Conservation (phyloP, 148 eudicot genomes). For the Rhododendron henanense region DNA sequence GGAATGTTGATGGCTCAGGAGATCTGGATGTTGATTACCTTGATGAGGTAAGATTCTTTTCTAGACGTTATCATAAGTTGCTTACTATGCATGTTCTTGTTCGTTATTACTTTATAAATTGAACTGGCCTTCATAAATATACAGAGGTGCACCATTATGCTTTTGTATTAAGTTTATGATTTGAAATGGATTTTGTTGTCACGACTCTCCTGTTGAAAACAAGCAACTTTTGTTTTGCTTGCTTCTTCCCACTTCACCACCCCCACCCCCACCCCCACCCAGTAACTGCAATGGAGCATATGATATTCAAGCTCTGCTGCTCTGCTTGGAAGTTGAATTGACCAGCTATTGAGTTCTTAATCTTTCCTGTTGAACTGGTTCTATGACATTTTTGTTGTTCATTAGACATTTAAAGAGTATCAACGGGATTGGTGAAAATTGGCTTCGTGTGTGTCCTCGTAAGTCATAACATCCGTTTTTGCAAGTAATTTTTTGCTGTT, state of each 20-base stretch:
- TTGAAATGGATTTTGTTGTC: background rate
- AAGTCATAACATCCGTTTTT: background rate
- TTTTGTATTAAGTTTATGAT: background rate
- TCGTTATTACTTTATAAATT: background rate
- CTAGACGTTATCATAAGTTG: background rate
- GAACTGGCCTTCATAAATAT: background rate
- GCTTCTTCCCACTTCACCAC: background rate
- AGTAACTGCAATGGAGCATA: background rate
- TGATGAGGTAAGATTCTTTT: conserved; percentile 57
- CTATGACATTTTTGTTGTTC: background rate
- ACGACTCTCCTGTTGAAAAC: background rate
- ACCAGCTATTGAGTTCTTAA: background rate
- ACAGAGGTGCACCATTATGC: background rate
- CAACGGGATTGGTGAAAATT: background rate
- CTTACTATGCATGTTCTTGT: background rate
- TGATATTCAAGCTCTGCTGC: background rate
- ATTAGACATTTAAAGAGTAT: background rate
- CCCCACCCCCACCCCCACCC: background rate
- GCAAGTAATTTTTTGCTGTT: background rate
- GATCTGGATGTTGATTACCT: conserved; percentile 98
- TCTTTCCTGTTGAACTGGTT: background rate
- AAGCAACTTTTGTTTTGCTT: background rate
- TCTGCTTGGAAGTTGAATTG: background rate
- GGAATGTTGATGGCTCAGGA: conserved; percentile 87
- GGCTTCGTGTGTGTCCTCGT: background rate